Conservation (phyloP, 169 alveolate species). For the Besnoitia besnoiti region DNA sequence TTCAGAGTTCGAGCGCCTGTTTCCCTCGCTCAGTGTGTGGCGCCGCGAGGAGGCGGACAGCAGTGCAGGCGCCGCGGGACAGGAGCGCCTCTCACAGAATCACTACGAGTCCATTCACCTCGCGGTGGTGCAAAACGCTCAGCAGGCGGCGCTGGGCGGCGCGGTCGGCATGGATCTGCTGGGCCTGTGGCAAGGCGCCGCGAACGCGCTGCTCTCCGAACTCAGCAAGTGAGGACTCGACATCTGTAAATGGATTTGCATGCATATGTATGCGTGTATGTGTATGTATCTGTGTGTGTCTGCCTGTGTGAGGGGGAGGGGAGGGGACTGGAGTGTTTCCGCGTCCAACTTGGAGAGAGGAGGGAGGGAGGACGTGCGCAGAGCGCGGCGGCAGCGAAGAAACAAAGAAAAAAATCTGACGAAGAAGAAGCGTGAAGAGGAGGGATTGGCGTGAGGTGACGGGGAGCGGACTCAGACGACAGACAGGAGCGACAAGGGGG, state of each 20-base stretch:
- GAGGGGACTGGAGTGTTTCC: not conserved
- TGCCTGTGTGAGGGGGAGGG: too few relatives aligned
- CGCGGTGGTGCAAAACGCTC: not conserved
- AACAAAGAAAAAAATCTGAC: too few relatives aligned
- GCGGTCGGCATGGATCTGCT: not conserved
- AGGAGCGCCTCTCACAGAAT: constrained; percentile 41
- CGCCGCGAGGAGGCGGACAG: not conserved
- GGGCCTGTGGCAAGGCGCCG: constrained; percentile 7
- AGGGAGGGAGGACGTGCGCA: not conserved
- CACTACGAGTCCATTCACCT: not conserved
- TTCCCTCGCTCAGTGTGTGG: constrained; percentile 47
- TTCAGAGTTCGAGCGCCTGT: constrained; percentile 52
- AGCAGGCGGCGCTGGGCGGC: not conserved
- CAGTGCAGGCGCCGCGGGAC: not conserved
- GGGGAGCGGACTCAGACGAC: too few relatives aligned
- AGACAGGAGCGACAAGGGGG: too few relatives aligned
- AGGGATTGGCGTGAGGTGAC: too few relatives aligned
- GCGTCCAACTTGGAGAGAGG: not conserved
- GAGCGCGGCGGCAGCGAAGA: not conserved
- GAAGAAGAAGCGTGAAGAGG: too few relatives aligned
- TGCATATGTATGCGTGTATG: not conserved
- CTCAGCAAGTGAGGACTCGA: constrained; percentile 24
- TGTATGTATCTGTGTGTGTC: not conserved
- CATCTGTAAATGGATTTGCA: not conserved
- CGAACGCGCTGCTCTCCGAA: constrained; percentile 7